Evolutionary conservation across 371 early-diverging fungal species (phyloP).

Genomic region (Batrachochytrium dendrobatidis): DNA sequence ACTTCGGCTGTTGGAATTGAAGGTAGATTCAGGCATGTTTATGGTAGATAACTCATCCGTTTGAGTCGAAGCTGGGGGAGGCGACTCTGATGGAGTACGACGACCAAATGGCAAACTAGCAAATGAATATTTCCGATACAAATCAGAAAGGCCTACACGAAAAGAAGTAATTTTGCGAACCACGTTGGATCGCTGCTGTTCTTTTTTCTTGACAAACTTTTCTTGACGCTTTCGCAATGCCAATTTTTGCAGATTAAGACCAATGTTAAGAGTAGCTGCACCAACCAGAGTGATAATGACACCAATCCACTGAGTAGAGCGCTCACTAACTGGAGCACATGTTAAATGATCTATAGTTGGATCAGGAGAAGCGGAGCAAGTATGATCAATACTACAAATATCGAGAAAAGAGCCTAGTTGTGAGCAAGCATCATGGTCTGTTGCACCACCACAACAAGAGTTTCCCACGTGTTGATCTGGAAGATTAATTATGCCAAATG

Average conservation of each 20-base stretch:
- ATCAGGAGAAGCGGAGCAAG: constrained; percentile 13
- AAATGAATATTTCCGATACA: constrained; percentile 2
- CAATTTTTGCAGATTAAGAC: constrained; percentile 81
- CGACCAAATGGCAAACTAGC: too few relatives aligned
- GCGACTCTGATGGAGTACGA: too few relatives aligned
- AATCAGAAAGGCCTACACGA: background rate
- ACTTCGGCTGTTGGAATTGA: too few relatives aligned
- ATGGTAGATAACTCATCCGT: too few relatives aligned
- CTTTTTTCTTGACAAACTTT: constrained; percentile 21
- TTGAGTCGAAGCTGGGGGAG: too few relatives aligned
- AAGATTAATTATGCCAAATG: too few relatives aligned
- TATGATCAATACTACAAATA: constrained; percentile 9
- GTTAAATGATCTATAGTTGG: constrained; percentile 9
- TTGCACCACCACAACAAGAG: too few relatives aligned
- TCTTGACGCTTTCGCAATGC: constrained; percentile 57
- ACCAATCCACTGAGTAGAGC: constrained; percentile 50
- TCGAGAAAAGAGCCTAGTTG: constrained; percentile 7
- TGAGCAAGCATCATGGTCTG: too few relatives aligned
- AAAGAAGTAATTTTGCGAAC: too few relatives aligned
- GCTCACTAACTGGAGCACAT: constrained; percentile 36
- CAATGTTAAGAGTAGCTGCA: constrained; percentile 67
- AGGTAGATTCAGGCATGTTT: too few relatives aligned
- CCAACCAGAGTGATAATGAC: constrained; percentile 64
- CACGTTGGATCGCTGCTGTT: background rate
- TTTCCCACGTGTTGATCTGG: too few relatives aligned